Base-by-base conservation (phyloP, 306 rosid species). In the Herpetospermum pedunculosum region DNA sequence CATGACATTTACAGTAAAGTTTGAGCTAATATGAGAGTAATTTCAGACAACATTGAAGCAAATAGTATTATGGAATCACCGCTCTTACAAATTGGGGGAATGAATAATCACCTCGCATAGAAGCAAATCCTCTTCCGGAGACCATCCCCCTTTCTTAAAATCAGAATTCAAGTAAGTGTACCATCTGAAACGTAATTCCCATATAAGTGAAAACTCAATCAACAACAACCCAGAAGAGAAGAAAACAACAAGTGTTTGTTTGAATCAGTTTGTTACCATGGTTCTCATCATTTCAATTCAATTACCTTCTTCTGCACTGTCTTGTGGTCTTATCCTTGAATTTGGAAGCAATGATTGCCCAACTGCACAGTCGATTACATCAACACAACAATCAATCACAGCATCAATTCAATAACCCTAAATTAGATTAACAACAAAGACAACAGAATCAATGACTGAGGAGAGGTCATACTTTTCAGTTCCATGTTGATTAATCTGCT, bases 71-170 rank as follows among this genome's bases (percentile, higher is more conserved):
- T 37, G 48, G 46, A 72, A 47, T 37, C 69, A 10, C 34, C 29
- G 18, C 16, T 63, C 29, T 35, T 37, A 37, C 70, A 63, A 63
- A 30, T 63, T 14, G 70, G 48, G 29, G 77, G 52, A 76, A 35
- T 40, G 52, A 76, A 35, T 40, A 59, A 79, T 54, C 85, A 94
- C 99, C 96, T 95, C 96, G 55, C 99, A 95, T 68, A 95, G 90
- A 78, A 95, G 96, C 83, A 88, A 74, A 76, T 92, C 99, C 85
- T 95, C 99, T 62, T 95, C 99, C 7, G 93, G 96, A 23, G 99
- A 89, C 99, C 99, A 95, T 11, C 99, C 99, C 49, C 99, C 99
- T 87, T 92, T 95, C 87, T 95, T 95, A 89, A 95, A 95, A 77
- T 92, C 96, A 58, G 99, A 95, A 88, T 95, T 95, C 87, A 95